Percentiles rank a stretch among this genome's conserved stretches.
Conservation (phyloP, 768 basidiomycete species). For the Termitomyces sp. region DNA sequence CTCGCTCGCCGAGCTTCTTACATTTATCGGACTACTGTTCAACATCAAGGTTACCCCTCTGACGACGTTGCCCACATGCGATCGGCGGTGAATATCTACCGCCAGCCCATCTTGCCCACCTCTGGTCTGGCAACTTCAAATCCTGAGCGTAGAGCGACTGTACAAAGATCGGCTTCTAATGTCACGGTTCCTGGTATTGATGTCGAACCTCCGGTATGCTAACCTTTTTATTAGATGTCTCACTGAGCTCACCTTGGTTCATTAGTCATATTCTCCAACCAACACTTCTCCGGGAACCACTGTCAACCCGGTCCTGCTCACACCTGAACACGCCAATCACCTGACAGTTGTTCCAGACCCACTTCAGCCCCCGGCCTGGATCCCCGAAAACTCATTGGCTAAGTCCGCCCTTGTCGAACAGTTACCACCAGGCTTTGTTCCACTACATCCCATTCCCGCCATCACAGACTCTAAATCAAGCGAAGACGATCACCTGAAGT, state of each 20-base stretch:
- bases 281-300: constrained; percentile 29
- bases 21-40: not conserved
- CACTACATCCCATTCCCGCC: constrained; percentile 32
- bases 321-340: constrained; percentile 38
- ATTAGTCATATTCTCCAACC: constrained; percentile 41
- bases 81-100: constrained; percentile 11
- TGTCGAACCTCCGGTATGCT: constrained; percentile 46
- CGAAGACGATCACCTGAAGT: not conserved
- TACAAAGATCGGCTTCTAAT: constrained; percentile 29
- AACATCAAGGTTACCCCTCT: constrained; percentile 15
- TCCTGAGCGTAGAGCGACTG: constrained; percentile 21
- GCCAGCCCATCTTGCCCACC: not conserved
- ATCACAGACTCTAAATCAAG: constrained; percentile 6
- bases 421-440: constrained; percentile 38
- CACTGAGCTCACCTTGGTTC: not conserved
- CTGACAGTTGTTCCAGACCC: constrained; percentile 17
- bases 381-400: not conserved
- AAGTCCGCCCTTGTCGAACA: constrained; percentile 21
- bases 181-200: constrained; percentile 40
- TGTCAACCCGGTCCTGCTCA: constrained; percentile 40
- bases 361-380: constrained; percentile 1
- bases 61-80: constrained; percentile 18
- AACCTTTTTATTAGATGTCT: not conserved
- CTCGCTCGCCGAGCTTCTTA: constrained; percentile 2
- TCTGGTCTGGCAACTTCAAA: constrained; percentile 14